Conservation (phyloP, 1,139 yeast species). For the Diutina catenulata region DNA sequence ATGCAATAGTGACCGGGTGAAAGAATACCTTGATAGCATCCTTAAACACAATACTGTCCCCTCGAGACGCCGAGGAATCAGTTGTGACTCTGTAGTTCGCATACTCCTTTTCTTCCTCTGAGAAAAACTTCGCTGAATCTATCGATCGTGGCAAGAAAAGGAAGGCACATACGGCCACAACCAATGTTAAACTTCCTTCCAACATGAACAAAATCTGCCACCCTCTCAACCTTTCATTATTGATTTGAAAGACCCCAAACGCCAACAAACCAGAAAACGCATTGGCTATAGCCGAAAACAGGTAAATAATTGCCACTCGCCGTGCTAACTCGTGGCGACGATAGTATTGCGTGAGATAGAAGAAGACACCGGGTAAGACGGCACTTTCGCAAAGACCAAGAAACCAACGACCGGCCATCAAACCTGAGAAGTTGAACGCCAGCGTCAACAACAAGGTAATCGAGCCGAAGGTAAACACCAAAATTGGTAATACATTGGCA, state of each 20-base stretch:
- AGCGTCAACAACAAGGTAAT: constrained; percentile 12
- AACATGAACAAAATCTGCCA: too few species aligned
- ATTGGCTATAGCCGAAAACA: constrained; percentile 15
- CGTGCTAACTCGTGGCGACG: constrained; percentile 14
- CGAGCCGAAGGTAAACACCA: constrained; percentile 14
- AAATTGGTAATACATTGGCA: constrained; percentile 13
- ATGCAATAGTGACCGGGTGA: constrained; percentile 17
- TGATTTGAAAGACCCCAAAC: constrained; percentile 17
- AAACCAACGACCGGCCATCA: constrained; percentile 12
- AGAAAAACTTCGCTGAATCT: constrained; percentile 17
- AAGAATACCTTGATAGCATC: constrained; percentile 20
- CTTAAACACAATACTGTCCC: constrained; percentile 13
- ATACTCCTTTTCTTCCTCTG: constrained; percentile 16
- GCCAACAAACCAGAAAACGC: constrained; percentile 14
- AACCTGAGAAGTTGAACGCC: constrained; percentile 12
- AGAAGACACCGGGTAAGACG: constrained; percentile 14
- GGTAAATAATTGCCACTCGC: constrained; percentile 12
- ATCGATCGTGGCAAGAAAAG: constrained; percentile 14
- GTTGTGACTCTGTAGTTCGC: constrained; percentile 17
- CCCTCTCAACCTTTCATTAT: too few species aligned
- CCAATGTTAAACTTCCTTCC: too few species aligned
- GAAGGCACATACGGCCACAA: constrained; percentile 6
- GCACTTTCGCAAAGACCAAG: constrained; percentile 14
- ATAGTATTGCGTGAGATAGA: constrained; percentile 14
- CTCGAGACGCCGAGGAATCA: constrained; percentile 16